Percentiles rank a stretch among this genome's conserved stretches.
phyloP scores from a whole-genome alignment of 306 rosid genomes.

The Arachis hypogaea region DNA sequence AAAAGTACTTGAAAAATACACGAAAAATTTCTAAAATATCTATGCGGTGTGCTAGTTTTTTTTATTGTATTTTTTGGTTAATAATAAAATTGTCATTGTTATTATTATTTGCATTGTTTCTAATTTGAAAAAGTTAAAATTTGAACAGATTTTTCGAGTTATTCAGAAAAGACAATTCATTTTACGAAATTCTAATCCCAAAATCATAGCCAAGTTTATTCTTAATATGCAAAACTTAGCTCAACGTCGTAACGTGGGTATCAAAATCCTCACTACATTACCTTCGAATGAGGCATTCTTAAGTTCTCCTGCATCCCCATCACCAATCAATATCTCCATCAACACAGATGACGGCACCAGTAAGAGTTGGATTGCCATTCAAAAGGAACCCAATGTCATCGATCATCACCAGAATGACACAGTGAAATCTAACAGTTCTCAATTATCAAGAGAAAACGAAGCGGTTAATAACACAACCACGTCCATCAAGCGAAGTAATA shows the following conservation, averaged over 20 bases:
- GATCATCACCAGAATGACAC: neutral
- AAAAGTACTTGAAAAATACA: too few relatives aligned
- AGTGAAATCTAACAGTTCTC: neutral
- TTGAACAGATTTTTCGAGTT: too few relatives aligned
- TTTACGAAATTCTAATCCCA: too few relatives aligned
- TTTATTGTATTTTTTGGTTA: too few relatives aligned
- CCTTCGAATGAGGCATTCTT: neutral
- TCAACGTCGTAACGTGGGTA: neutral
- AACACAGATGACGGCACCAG: slow-evolving; percentile 43
- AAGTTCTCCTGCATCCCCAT: neutral
- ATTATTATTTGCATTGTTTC: too few relatives aligned
- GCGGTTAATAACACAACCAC: neutral
- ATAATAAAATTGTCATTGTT: too few relatives aligned
- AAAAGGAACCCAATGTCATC: neutral
- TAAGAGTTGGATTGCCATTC: slow-evolving; percentile 61
- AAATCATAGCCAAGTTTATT: neutral
- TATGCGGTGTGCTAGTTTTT: too few relatives aligned
- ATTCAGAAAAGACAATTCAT: too few relatives aligned
- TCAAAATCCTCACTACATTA: slow-evolving; percentile 1
- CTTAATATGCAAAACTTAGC: neutral
- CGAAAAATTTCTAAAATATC: too few relatives aligned
- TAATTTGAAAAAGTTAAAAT: too few relatives aligned
- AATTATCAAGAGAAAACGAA: neutral
- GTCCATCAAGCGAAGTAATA: neutral
- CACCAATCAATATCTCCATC: slow-evolving; percentile 12